Percentiles rank a stretch among this genome's conserved stretches.
Evolutionary conservation across 257 asterid species (phyloP).

Genomic region (Echium plantagineum): DNA sequence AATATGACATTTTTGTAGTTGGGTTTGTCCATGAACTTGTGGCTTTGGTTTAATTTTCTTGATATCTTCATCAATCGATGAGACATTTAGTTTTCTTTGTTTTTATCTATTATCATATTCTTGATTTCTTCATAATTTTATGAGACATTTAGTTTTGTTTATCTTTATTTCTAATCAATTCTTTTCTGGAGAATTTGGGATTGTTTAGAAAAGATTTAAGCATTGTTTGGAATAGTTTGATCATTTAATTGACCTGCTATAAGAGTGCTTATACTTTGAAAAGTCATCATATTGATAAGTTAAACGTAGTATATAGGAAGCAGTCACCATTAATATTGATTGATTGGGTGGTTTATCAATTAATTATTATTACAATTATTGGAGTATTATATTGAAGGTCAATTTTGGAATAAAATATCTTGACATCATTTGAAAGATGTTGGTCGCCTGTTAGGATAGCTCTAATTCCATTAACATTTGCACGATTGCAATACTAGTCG

Average conservation of each 20-base stretch:
- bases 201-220: too few relatives aligned
- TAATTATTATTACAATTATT: too few relatives aligned
- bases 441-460: background rate
- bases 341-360: constrained; percentile 5
- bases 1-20: constrained; percentile 5
- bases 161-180: too few relatives aligned
- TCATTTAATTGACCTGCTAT: background rate
- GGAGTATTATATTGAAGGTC: constrained; percentile 9
- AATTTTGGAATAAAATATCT: constrained; percentile 21
- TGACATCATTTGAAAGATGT: background rate
- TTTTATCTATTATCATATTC: too few relatives aligned
- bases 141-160: too few relatives aligned
- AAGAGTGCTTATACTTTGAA: background rate
- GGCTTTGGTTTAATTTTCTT: constrained; percentile 11
- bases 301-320: constrained; percentile 18
- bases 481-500: background rate
- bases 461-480: too few relatives aligned
- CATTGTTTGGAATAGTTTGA: background rate
- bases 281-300: constrained; percentile 15
- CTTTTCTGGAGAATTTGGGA: too few relatives aligned
- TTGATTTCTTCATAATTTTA: too few relatives aligned
- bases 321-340: constrained; percentile 41
- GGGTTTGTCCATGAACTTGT: constrained; percentile 10
- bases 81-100: too few relatives aligned
- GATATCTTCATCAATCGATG: too few relatives aligned